Conservation (phyloP, 176 grass and related monocot species). For the Tillandsia leiboldiana region DNA sequence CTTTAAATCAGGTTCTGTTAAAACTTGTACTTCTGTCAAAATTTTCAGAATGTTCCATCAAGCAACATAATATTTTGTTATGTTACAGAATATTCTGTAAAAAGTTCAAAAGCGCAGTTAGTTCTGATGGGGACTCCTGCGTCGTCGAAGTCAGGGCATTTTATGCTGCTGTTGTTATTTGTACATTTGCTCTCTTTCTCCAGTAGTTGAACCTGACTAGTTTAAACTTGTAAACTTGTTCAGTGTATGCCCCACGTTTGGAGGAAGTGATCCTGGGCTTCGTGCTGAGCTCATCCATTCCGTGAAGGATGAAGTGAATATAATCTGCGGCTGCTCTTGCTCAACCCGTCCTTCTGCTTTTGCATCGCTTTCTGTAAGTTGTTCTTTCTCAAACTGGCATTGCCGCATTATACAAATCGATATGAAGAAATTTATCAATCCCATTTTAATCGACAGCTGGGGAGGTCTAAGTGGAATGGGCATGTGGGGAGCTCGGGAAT, state of each 20-base stretch:
- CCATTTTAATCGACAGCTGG: slow-evolving; percentile 41
- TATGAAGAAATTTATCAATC: neutral
- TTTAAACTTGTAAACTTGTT: slow-evolving; percentile 3
- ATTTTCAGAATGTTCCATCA: too few relatives aligned
- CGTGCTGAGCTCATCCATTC: slow-evolving; percentile 57
- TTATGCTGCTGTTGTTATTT: too few relatives aligned
- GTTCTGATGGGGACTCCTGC: too few relatives aligned
- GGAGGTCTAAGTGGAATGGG: slow-evolving; percentile 89
- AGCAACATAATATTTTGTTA: too few relatives aligned
- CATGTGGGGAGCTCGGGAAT: slow-evolving; percentile 66
- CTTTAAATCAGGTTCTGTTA: too few relatives aligned
- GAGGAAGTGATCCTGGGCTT: slow-evolving; percentile 74
- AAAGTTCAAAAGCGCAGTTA: too few relatives aligned
- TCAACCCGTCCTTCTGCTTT: slow-evolving; percentile 53
- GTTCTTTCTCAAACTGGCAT: neutral
- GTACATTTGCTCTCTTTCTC: too few relatives aligned
- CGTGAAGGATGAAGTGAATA: slow-evolving; percentile 50
- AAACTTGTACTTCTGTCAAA: too few relatives aligned
- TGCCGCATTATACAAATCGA: neutral
- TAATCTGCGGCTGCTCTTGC: slow-evolving; percentile 69
- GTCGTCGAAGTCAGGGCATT: neutral
- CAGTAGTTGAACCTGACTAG: slow-evolving; percentile 1
- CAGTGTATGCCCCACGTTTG: slow-evolving; percentile 80
- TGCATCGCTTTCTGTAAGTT: slow-evolving; percentile 76
- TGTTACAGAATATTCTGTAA: too few relatives aligned